Evolutionary conservation across 495 filamentous ascomycete genomes (phyloP), one percentile per base, ranked within the genome.

Genomic region (Hyaloscypha finlandica): DNA sequence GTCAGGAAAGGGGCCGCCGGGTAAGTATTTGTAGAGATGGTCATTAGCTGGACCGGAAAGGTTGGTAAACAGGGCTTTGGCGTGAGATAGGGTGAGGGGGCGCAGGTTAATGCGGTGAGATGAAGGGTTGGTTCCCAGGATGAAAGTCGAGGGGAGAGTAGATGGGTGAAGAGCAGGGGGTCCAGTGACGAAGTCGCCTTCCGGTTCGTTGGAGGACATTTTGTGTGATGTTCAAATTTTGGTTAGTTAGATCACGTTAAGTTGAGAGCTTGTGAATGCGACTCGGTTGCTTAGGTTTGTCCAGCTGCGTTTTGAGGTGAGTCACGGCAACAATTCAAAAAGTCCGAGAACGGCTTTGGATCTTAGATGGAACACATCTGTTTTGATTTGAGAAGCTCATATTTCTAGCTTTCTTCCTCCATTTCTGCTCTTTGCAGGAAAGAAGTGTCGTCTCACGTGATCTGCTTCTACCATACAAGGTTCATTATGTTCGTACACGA

Each of bases 11-110:
- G 83, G 82, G 0, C 78, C 83, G 32, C 73, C 70, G 8, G 68
- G 65, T 71, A 86, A 73, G 70, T 84, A 85, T 45, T 78, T 77
- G 78, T 82, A 86, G 4, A 85, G 74, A 25, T 76, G 65, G 2
- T 70, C 68, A 52, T 77, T 74, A 19, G 74, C 68, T 4, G 66
- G 67, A 11, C 78, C 80, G 30, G 78, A 75, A 54, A 82, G 63
- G 12, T 77, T 70, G 39, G 71, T 68, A 62, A 75, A 84, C 19
- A 86, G 75, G 2, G 74, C 74, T 48, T 75, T 70, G 14, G 78
- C 72, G 55, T 86, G 81, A 8, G 71, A 64, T 14, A 66, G 54
- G 0, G 66, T 64, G 19, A 86, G 71, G 11, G 76, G 77, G 16
- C 76, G 74, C 33, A 86, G 71, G 3, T 66, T 73, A 3, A 83